Base-by-base conservation (phyloP, 768 basidiomycete species). In the Flagelloscypha sp. region DNA sequence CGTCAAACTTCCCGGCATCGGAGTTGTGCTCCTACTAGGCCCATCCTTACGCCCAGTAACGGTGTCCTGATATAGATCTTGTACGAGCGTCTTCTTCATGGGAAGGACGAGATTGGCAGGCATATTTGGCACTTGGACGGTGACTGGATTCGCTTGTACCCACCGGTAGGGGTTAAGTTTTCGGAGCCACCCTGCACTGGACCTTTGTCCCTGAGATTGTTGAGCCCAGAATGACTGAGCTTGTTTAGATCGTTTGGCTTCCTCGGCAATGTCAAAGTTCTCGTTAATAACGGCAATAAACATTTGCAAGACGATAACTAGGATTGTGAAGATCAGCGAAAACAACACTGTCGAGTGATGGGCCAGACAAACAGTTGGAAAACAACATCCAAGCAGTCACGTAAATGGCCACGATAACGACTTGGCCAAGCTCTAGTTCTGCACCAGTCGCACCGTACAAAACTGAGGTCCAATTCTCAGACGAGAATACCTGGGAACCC, bases 211-310 rank as follows among this genome's bases (percentile, higher is more conserved):
- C 37, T 68, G 59, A 30, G 65, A 63, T 16, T 69, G 68, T 27
- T 69, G 68, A 11, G 63, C 74, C 62, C 72, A 76, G 52, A 78
- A 83, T 30, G 76, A 70, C 5, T 76, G 74, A 5, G 82, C 77
- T 56, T 95, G 94, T 43, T 82, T 71, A 11, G 72, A 71, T 35
- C 81, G 76, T 63, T 97, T 97, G 18, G 78, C 72, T 52, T 93
- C 88, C 50, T 97, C 94, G 0, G 89, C 89, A 5, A 95, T 77
- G 16, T 80, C 70, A 48, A 98, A 97, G 57, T 93, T 94, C 65
- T 93, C 90, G 49, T 92, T 87, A 66, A 95, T 90, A 29, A 94
- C 90, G 22, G 94, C 94, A 49, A 98, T 87, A 63, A 97, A 95
- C 80, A 97, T 84, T 52, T 94, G 90, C 32, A 94, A 55, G 7